phyloP scores from a whole-genome alignment of 2,329 filamentous ascomycete genomes.

The Diaporthe eres region DNA sequence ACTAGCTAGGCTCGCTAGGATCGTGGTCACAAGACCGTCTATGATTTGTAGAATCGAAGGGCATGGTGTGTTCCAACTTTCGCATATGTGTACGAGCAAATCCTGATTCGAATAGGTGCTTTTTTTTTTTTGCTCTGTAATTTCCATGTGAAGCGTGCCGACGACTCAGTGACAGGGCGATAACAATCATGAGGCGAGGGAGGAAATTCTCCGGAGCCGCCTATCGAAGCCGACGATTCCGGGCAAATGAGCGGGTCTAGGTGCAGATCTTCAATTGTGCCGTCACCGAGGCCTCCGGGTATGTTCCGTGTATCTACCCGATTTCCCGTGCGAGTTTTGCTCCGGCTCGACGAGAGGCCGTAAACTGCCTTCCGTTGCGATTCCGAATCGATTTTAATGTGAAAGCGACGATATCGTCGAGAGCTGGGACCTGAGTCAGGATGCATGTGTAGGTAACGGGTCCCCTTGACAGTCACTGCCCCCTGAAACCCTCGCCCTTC shows the following conservation, averaged over 20 bases:
- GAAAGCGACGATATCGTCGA: not conserved
- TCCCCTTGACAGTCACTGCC: not conserved
- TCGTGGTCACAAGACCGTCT: not conserved
- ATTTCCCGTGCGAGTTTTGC: not conserved
- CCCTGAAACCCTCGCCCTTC: constrained; percentile 1
- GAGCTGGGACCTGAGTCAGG: constrained; percentile 1
- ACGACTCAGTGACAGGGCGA: not conserved
- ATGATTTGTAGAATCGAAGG: constrained; percentile 1
- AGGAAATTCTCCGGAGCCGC: not conserved
- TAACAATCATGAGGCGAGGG: not conserved
- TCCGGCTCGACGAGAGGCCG: not conserved
- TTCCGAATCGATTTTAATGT: not conserved
- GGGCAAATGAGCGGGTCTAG: not conserved
- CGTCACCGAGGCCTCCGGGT: constrained; percentile 19
- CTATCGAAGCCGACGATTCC: not conserved
- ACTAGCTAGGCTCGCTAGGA: constrained; percentile 9
- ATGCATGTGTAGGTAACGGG: not conserved
- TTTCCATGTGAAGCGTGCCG: no score
- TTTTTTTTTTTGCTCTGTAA: no score
- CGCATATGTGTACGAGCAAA: not conserved
- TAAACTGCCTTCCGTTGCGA: not conserved
- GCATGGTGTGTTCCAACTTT: not conserved
- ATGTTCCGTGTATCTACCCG: not conserved
- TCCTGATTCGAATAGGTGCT: not conserved
- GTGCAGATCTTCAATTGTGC: not conserved